phyloP scores from a whole-genome alignment of 169 alveolate genomes.

The Perkinsus chesapeaki region DNA sequence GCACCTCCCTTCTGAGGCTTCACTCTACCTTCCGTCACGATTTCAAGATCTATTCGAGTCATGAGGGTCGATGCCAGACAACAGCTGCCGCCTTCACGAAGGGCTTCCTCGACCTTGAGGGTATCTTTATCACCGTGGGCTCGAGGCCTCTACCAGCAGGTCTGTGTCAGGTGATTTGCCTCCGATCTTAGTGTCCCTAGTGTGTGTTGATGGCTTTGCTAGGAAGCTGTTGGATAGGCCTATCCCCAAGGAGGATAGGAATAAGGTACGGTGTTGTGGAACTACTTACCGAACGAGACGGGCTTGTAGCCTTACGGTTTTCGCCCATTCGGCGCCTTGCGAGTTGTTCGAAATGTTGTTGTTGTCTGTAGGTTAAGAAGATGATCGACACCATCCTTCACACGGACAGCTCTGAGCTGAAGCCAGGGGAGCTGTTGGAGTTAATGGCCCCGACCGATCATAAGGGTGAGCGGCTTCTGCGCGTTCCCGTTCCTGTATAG shows the following conservation, averaged over 20 bases:
- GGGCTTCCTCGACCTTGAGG: conserved; percentile 92
- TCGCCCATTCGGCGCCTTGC: too few species aligned
- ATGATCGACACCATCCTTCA: not conserved
- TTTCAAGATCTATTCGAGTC: conserved; percentile 91
- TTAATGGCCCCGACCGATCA: not conserved
- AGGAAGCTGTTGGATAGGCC: not conserved
- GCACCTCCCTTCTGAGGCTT: conserved; percentile 68
- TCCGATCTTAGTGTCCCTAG: conserved; percentile 87
- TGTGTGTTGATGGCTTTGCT: not conserved
- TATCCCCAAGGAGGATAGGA: not conserved
- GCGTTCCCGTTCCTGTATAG: not conserved
- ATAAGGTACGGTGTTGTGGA: not conserved
- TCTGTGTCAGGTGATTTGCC: conserved; percentile 62
- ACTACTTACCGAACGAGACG: too few species aligned
- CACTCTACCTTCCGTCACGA: conserved; percentile 96
- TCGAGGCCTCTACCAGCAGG: too few species aligned
- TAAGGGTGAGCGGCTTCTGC: not conserved
- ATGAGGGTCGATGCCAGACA: conserved; percentile 95
- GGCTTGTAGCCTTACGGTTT: too few species aligned
- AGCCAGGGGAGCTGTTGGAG: not conserved
- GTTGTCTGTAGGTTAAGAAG: not conserved
- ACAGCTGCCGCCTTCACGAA: conserved; percentile 97
- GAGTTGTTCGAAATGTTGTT: not conserved
- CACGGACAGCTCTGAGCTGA: not conserved
- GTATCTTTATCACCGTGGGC: too few species aligned